phyloP scores from a whole-genome alignment of 192 early-diverging fungal species.

The Allomyces macrogynus region DNA sequence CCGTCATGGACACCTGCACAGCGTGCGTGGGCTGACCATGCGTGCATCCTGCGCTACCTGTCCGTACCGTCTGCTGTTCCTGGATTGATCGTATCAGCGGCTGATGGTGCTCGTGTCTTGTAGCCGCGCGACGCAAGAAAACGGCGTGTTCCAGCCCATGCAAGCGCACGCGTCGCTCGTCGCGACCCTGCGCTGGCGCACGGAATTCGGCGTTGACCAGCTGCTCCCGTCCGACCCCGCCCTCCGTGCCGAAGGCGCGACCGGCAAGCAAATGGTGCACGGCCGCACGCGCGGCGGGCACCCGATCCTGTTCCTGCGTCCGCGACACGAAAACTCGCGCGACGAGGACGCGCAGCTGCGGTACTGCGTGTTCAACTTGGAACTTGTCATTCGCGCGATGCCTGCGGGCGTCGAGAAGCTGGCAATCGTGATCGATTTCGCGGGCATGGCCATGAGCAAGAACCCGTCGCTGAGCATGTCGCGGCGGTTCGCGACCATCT shows the following conservation, averaged over 20 bases:
- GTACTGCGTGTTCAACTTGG: constrained; percentile 63
- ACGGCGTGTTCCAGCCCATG: too few species aligned
- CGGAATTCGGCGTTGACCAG: constrained; percentile 40
- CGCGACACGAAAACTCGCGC: constrained; percentile 60
- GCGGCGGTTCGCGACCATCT: constrained; percentile 42
- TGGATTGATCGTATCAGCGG: background rate
- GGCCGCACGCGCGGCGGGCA: constrained; percentile 62
- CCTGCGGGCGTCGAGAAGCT: constrained; percentile 57
- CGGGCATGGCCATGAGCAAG: constrained; percentile 40
- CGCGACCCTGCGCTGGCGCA: constrained; percentile 60
- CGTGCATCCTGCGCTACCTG: background rate
- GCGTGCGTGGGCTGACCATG: background rate
- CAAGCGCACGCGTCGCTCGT: constrained; percentile 15
- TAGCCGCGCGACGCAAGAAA: too few species aligned
- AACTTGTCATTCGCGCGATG: constrained; percentile 51
- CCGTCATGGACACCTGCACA: background rate
- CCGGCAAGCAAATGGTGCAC: constrained; percentile 66
- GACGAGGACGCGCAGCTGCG: constrained; percentile 49
- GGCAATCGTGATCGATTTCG: constrained; percentile 63
- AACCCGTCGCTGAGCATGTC: constrained; percentile 25
- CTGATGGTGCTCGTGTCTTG: too few species aligned
- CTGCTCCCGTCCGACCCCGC: constrained; percentile 48
- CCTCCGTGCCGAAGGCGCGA: constrained; percentile 35
- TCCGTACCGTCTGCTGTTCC: background rate
- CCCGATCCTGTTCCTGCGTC: constrained; percentile 56